These are phyloP conservation scores for Scedosporium dehoogii DNA, from an alignment of 2,329 filamentous ascomycete genomes.

Conservation along the genomic window DNA sequence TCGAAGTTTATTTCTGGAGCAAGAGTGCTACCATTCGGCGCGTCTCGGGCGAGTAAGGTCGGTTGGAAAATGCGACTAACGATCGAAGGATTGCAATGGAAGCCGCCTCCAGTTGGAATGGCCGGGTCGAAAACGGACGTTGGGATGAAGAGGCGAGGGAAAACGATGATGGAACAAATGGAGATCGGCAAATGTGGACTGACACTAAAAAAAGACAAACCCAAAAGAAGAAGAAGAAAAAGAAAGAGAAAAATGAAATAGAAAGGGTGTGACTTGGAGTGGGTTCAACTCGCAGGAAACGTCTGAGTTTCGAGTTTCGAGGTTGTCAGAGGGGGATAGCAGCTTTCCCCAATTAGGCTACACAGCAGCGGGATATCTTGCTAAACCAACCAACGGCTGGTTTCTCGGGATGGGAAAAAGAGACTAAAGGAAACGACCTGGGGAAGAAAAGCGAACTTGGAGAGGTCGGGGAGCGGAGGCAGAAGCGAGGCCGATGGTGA, in stretches of 20 bases:
- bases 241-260: neutral
- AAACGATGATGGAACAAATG: neutral
- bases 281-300: neutral
- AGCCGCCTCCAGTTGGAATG: neutral
- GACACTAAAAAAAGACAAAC: neutral
- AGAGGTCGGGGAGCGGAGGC: neutral
- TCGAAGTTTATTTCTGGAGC: neutral
- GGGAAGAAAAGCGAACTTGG: neutral
- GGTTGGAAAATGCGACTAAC: too few relatives aligned
- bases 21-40: neutral
- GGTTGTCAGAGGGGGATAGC: neutral
- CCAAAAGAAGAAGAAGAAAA: conserved; percentile 1
- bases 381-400: neutral
- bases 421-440: neutral
- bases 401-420: neutral
- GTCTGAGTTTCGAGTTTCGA: conserved; percentile 6
- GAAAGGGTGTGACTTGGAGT: conserved; percentile 10
- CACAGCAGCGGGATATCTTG: neutral
- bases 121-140: neutral
- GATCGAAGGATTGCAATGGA: neutral
- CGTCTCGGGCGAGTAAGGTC: too few relatives aligned
- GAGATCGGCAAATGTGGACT: neutral
- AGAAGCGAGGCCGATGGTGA: neutral
- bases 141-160: neutral
- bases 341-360: neutral